A percentile compares a stretch with the other conserved stretches of the same genome.
These are phyloP conservation scores for Heliocybe sulcata DNA, from an alignment of 1,284 basidiomycete species.

Conservation along the genomic window DNA sequence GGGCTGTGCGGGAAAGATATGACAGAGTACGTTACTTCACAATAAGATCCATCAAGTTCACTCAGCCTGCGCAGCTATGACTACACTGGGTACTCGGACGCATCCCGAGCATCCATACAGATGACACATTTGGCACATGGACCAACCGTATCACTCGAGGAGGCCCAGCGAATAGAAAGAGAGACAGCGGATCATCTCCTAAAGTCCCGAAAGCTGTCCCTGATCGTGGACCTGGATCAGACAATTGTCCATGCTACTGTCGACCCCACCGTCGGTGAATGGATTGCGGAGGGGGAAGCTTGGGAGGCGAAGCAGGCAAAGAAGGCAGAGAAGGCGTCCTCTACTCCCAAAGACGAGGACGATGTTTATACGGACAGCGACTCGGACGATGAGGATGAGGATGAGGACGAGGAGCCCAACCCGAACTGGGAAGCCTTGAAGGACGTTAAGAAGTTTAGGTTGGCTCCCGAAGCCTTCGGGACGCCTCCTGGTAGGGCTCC, in stretches of 20 bases:
- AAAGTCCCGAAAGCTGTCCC: constrained; percentile 73
- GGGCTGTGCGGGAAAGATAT: constrained; percentile 92
- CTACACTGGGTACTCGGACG: constrained; percentile 80
- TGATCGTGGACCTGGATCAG: constrained; percentile 98
- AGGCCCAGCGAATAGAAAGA: constrained; percentile 83
- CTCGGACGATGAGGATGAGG: constrained; percentile 22
- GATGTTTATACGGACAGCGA: constrained; percentile 32
- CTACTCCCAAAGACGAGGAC: constrained; percentile 22
- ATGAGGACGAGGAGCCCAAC: constrained; percentile 57
- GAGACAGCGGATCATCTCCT: constrained; percentile 78
- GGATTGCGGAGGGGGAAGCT: constrained; percentile 81
- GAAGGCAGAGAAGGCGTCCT: constrained; percentile 23
- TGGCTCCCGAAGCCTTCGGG: constrained; percentile 74
- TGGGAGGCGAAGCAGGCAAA: constrained; percentile 55
- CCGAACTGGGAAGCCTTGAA: constrained; percentile 86
- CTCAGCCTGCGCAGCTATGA: constrained; percentile 52
- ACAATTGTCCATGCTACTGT: constrained; percentile 99
- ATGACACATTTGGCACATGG: constrained; percentile 82
- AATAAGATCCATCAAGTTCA: constrained; percentile 9
- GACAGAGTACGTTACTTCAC: constrained; percentile 60
- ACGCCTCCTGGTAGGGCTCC: constrained; percentile 29
- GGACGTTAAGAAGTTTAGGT: constrained; percentile 83
- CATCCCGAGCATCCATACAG: constrained; percentile 74
- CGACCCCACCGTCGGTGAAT: constrained; percentile 96
- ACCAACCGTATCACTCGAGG: constrained; percentile 74